Conservation (phyloP, 306 rosid species). For the Herpetospermum pedunculosum region DNA sequence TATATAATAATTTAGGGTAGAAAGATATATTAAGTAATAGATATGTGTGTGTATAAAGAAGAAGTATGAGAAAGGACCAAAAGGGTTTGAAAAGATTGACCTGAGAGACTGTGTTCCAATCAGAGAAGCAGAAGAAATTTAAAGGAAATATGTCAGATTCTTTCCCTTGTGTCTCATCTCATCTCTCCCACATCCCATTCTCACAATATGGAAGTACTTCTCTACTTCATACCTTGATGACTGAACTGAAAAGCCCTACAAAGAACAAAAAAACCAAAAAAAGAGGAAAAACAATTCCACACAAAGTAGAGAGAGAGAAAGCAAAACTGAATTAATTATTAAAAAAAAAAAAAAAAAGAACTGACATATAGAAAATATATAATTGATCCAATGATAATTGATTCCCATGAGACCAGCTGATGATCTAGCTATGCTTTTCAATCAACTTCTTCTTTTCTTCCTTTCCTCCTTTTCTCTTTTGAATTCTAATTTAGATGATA, state of each 20-base stretch:
- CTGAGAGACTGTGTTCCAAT: conserved; percentile 7
- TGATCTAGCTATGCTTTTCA: background rate
- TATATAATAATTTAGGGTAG: background rate
- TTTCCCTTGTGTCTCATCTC: conserved; percentile 3
- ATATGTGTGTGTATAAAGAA: background rate
- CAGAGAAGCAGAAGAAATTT: background rate
- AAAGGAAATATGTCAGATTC: conserved; percentile 11
- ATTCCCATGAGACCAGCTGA: background rate
- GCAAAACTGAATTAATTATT: background rate
- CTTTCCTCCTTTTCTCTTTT: background rate
- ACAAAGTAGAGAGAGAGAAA: background rate
- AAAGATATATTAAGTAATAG: background rate
- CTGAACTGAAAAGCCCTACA: background rate
- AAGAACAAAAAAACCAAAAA: background rate
- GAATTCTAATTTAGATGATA: background rate
- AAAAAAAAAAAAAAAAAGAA: background rate
- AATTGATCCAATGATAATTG: conserved; percentile 1
- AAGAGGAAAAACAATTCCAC: background rate
- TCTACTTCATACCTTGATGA: background rate
- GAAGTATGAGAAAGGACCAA: background rate
- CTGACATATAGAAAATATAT: background rate
- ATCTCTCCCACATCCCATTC: background rate
- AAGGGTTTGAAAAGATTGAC: conserved; percentile 9
- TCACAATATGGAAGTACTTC: background rate
- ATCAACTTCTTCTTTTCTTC: background rate